Percentiles rank a stretch among this genome's conserved stretches.
These are phyloP conservation scores for Aspergillaceae sp. DNA, from an alignment of 2,329 filamentous ascomycete genomes.

Conservation along the genomic window DNA sequence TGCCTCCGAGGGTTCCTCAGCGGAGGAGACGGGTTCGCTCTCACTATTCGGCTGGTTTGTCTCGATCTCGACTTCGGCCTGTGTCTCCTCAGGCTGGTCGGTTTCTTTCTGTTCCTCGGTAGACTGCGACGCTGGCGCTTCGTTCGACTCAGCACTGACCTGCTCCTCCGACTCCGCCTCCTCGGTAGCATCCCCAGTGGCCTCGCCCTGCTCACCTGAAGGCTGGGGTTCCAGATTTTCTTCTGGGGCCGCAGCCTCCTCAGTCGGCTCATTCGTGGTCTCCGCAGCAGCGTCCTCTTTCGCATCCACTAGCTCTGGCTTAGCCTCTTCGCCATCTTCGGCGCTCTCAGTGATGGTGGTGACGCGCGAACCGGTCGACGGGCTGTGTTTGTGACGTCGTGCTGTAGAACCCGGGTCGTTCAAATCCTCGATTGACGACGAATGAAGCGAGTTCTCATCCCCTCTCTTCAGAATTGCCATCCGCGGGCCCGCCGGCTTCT, in stretches of 20 bases:
- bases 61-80: not conserved
- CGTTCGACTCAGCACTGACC: not conserved
- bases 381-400: constrained; percentile 72
- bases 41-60: not conserved
- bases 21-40: not conserved
- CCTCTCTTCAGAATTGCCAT: constrained; percentile 32
- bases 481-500: constrained; percentile 21
- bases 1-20: not conserved
- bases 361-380: constrained; percentile 69
- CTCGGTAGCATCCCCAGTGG: not conserved
- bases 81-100: constrained; percentile 1
- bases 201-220: not conserved
- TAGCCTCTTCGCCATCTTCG: constrained; percentile 54
- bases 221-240: constrained; percentile 2
- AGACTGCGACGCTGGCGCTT: not conserved
- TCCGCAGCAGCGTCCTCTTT: not conserved
- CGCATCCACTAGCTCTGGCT: constrained; percentile 3
- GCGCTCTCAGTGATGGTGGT: constrained; percentile 75
- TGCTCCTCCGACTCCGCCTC: no score
- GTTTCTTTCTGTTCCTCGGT: constrained; percentile 3
- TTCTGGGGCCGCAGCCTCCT: not conserved
- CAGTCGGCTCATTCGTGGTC: not conserved
- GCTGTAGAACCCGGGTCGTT: constrained; percentile 59
- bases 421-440: constrained; percentile 14
- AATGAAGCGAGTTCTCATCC: constrained; percentile 12